Percentiles rank a stretch among this genome's conserved stretches.
These are phyloP conservation scores for Cladosporium colombiae DNA, from an alignment of 2,329 filamentous ascomycete genomes.

Conservation along the genomic window DNA sequence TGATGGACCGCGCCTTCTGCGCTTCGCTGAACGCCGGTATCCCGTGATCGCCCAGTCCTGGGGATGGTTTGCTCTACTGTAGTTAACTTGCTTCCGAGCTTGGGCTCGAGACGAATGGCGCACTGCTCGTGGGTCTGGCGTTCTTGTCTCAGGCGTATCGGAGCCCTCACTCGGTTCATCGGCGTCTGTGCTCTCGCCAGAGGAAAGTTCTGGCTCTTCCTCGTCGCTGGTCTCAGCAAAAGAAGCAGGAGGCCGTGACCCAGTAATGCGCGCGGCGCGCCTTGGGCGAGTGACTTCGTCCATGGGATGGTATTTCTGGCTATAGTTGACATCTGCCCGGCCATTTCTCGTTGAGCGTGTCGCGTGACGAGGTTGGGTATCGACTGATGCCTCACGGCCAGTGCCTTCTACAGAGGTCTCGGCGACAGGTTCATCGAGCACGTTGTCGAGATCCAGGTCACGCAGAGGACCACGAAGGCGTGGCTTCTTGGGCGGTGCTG, in stretches of 20 bases:
- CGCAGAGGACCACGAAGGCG: conserved; percentile 14
- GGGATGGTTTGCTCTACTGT: conserved; percentile 30
- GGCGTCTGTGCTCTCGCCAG: conserved; percentile 11
- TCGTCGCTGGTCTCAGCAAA: conserved; percentile 12
- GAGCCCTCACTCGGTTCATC: neutral
- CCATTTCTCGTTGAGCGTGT: conserved; percentile 25
- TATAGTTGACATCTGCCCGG: conserved; percentile 22
- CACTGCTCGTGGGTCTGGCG: conserved; percentile 27
- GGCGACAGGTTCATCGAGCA: neutral
- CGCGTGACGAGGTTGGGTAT: conserved; percentile 17
- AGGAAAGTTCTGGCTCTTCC: conserved; percentile 1
- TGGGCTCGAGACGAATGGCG: conserved; percentile 28
- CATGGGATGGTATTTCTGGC: conserved; percentile 32
- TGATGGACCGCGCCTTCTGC: neutral
- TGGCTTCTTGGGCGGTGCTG: neutral
- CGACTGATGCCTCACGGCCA: conserved; percentile 19
- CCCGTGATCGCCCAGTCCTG: conserved; percentile 30
- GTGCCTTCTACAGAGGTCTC: conserved; percentile 20
- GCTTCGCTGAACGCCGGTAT: conserved; percentile 23
- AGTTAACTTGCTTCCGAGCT: conserved; percentile 28
- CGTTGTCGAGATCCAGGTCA: conserved; percentile 11
- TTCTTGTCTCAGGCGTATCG: neutral
- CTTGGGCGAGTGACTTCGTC: conserved; percentile 28
- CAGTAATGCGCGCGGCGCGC: conserved; percentile 18
- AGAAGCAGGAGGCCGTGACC: conserved; percentile 1